Conservation (phyloP, 768 basidiomycete genomes). For the Megacollybia marginata region DNA sequence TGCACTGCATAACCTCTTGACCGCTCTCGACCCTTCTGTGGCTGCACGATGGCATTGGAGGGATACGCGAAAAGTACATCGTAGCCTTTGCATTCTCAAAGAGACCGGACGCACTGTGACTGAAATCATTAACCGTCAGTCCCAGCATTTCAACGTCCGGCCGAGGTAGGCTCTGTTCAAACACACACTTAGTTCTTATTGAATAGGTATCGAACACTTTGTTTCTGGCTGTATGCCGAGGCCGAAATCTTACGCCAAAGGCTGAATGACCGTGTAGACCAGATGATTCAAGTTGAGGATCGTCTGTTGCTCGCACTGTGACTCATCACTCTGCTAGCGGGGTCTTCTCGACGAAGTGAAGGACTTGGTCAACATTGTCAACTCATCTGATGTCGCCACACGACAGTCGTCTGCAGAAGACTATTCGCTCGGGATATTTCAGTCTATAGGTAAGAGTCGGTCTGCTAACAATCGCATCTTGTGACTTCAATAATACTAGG, state of each 20-base stretch:
- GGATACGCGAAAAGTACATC: slow-evolving; percentile 84
- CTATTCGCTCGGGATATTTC: slow-evolving; percentile 84
- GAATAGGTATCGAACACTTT: slow-evolving; percentile 72
- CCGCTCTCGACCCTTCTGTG: slow-evolving; percentile 60
- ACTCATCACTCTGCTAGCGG: slow-evolving; percentile 33
- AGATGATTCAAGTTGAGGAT: slow-evolving; percentile 73
- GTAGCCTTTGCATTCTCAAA: slow-evolving; percentile 72
- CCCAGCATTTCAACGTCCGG: slow-evolving; percentile 23
- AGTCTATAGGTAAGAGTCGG: slow-evolving; percentile 68
- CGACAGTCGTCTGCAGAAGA: slow-evolving; percentile 26
- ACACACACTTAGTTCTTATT: slow-evolving; percentile 1
- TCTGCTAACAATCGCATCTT: neutral
- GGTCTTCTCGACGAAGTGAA: slow-evolving; percentile 79
- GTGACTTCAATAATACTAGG: slow-evolving; percentile 42
- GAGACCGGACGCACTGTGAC: slow-evolving; percentile 59
- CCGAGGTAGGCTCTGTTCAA: slow-evolving; percentile 40
- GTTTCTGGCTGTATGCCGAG: slow-evolving; percentile 87
- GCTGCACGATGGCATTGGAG: slow-evolving; percentile 93
- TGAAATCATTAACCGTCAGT: slow-evolving; percentile 62
- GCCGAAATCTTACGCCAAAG: slow-evolving; percentile 54
- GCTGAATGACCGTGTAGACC: slow-evolving; percentile 74
- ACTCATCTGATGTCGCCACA: neutral
- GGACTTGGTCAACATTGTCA: slow-evolving; percentile 34
- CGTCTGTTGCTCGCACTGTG: slow-evolving; percentile 1
- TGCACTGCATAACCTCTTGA: slow-evolving; percentile 59